Evolutionary conservation across 1,284 basidiomycete genomes (phyloP).

Genomic region (Boletus smithii): DNA sequence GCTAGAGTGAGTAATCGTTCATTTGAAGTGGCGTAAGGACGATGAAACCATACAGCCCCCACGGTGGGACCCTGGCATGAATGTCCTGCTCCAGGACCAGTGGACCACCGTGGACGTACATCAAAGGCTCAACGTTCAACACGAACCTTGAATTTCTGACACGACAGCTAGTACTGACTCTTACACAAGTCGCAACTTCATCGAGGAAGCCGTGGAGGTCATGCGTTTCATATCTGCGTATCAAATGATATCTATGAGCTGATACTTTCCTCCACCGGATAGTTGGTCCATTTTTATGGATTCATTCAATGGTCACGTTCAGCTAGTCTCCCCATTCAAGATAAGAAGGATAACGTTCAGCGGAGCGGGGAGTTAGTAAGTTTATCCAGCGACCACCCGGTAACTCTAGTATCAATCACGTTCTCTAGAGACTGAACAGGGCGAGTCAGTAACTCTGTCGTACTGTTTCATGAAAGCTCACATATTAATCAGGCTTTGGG

Average conservation of each 20-base stretch:
- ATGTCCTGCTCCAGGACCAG: no score
- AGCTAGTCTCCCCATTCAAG: neutral
- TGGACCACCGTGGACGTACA: neutral
- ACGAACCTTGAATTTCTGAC: neutral
- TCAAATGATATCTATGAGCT: neutral
- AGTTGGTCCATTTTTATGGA: neutral
- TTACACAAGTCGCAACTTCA: no score
- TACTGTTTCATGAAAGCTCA: no score
- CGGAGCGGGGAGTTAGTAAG: no score
- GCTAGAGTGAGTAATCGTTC: constrained; percentile 27
- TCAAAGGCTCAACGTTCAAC: neutral
- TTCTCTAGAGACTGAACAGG: no score
- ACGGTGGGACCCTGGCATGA: no score
- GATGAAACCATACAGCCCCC: no score
- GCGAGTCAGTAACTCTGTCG: no score
- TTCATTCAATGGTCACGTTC: neutral
- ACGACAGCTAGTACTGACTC: neutral
- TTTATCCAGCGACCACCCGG: neutral
- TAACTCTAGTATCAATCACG: no score
- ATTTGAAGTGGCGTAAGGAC: constrained; percentile 18
- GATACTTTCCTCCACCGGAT: no score
- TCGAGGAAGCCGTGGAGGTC: no score
- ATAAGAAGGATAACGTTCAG: neutral
- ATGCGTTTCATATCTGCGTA: neutral
- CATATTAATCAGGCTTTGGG: no score